Evolutionary conservation across 2,329 filamentous ascomycete genomes (phyloP).

Genomic region (Fusarium sp.): DNA sequence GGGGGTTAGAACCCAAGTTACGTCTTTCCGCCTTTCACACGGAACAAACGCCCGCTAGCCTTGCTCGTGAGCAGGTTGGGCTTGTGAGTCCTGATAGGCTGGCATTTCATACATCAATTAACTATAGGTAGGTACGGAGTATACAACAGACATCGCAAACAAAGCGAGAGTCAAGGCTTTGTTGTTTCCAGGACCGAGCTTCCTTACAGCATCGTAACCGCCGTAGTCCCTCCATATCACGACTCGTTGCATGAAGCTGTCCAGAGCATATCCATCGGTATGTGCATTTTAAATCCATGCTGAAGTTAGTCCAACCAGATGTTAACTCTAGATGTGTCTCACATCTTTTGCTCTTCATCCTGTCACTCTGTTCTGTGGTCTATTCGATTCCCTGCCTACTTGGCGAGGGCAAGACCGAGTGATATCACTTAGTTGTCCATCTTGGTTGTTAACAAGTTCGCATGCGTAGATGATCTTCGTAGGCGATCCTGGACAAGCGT

Average conservation of each 20-base stretch:
- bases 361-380: background rate
- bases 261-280: background rate
- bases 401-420: background rate
- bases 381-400: background rate
- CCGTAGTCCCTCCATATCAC: constrained; percentile 5
- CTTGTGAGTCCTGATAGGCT: constrained; percentile 50
- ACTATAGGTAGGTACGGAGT: constrained; percentile 22
- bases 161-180: constrained; percentile 25
- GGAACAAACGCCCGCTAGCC: constrained; percentile 51
- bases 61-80: constrained; percentile 46
- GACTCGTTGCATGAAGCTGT: constrained; percentile 11
- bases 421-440: background rate
- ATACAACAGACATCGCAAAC: constrained; percentile 28
- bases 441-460: background rate
- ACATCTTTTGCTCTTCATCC: background rate
- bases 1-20: constrained; percentile 51
- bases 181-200: constrained; percentile 2
- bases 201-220: constrained; percentile 3
- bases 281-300: background rate
- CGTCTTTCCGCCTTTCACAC: constrained; percentile 47
- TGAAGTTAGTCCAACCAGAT: constrained; percentile 17
- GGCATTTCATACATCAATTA: constrained; percentile 42
- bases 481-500: constrained; percentile 31
- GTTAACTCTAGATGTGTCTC: background rate
- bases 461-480: constrained; percentile 14